These are phyloP conservation scores for Caloboletus inedulis DNA, from an alignment of 1,284 basidiomycete genomes.

Conservation along the genomic window DNA sequence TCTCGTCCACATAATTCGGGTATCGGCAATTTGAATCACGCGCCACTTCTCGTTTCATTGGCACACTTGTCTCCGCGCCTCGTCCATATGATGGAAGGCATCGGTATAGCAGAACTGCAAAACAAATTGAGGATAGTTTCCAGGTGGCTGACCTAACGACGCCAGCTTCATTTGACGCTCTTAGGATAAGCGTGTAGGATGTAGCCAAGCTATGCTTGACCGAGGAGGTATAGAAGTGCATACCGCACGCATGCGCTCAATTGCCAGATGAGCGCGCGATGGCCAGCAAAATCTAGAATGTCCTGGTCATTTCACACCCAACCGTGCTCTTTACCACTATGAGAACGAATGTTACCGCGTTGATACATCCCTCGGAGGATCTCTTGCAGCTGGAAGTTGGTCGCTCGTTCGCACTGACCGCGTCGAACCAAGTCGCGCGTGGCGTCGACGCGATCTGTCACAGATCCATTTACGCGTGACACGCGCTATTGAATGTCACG, in stretches of 20 bases:
- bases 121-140: not conserved
- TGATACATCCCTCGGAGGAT: not conserved
- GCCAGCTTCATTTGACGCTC: not conserved
- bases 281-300: not conserved
- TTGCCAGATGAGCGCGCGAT: not conserved
- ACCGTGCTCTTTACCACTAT: not conserved
- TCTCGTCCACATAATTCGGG: not conserved
- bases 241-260: not conserved
- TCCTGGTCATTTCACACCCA: not conserved
- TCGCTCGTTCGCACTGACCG: too few species aligned
- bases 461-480: conserved; percentile 31
- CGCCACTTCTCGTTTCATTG: not conserved
- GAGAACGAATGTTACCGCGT: not conserved
- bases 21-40: not conserved
- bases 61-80: not conserved
- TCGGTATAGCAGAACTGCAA: not conserved
- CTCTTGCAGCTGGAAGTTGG: not conserved
- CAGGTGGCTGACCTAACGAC: not conserved
- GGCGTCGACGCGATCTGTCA: conserved; percentile 26
- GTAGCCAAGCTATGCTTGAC: not conserved
- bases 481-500: conserved; percentile 19
- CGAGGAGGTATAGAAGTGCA: not conserved
- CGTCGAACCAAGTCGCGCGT: not conserved
- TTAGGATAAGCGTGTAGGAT: not conserved
- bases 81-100: not conserved